These are phyloP conservation scores for Sambucus nigra DNA, from an alignment of 129 eudicot species.

Conservation along the genomic window DNA sequence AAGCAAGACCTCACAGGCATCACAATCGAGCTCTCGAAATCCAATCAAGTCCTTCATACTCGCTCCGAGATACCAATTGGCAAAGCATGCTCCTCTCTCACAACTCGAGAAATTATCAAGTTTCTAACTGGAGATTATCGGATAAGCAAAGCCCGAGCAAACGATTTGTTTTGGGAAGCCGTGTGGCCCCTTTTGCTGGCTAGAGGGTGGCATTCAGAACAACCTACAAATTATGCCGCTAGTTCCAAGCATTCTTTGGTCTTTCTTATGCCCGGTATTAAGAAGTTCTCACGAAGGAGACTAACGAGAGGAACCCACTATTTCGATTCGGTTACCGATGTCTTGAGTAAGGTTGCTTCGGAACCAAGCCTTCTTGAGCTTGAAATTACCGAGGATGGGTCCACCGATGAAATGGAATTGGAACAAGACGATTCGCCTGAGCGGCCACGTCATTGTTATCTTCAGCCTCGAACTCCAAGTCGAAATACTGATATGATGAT, in stretches of 20 bases:
- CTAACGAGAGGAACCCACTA: conserved; percentile 46
- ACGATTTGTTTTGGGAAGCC: conserved; percentile 80
- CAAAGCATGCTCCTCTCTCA: conserved; percentile 58
- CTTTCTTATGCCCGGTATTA: conserved; percentile 46
- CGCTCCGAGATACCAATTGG: conserved; percentile 56
- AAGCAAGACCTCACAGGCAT: conserved; percentile 62
- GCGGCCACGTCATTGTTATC: conserved; percentile 34
- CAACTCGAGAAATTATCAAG: conserved; percentile 40
- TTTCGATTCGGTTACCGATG: conserved; percentile 58
- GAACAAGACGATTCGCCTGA: conserved; percentile 21
- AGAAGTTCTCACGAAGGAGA: conserved; percentile 44
- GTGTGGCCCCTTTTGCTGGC: conserved; percentile 86
- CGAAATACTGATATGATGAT: conserved; percentile 14
- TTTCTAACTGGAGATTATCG: conserved; percentile 57
- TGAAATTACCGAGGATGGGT: conserved; percentile 22
- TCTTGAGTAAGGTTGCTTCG: conserved; percentile 41
- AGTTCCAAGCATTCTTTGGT: conserved; percentile 35
- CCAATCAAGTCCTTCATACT: conserved; percentile 26
- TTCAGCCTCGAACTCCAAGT: conserved; percentile 53
- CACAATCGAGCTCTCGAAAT: conserved; percentile 38
- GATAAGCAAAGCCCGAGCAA: conserved; percentile 69
- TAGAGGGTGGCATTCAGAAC: conserved; percentile 72
- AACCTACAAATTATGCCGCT: conserved; percentile 39
- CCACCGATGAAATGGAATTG: not conserved
- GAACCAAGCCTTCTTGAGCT: conserved; percentile 54